A percentile compares a stretch with the other conserved stretches of the same genome.
Evolutionary conservation across 805 yeast genomes (phyloP).

Genomic region (Yarrowia keelungensis): DNA sequence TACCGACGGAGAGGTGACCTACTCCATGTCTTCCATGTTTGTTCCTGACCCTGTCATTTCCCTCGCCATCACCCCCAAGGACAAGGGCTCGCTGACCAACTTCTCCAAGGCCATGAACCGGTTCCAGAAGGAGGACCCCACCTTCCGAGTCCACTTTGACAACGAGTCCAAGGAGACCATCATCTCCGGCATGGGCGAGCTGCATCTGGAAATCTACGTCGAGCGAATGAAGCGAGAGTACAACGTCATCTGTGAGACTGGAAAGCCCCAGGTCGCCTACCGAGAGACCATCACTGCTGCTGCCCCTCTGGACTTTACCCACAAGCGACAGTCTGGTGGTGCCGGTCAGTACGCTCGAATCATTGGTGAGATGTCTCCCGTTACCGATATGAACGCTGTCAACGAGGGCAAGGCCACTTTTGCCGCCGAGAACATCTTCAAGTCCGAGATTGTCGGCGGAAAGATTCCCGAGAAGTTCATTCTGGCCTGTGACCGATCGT

Average conservation of each 20-base stretch:
- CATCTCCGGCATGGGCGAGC: conserved; percentile 97
- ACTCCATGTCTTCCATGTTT: conserved; percentile 96
- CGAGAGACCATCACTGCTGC: conserved; percentile 85
- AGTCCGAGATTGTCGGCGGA: conserved; percentile 93
- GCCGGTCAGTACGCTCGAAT: conserved; percentile 99
- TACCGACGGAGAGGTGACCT: conserved; percentile 78
- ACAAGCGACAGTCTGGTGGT: conserved; percentile 99
- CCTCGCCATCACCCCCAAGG: conserved; percentile 83
- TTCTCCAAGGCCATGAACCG: conserved; percentile 97
- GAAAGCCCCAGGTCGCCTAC: conserved; percentile 97
- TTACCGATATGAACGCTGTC: conserved; percentile 50
- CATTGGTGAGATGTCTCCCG: conserved; percentile 76
- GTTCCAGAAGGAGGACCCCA: conserved; percentile 98
- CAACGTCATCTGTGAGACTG: conserved; percentile 92
- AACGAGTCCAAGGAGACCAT: conserved; percentile 91
- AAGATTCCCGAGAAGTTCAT: conserved; percentile 94
- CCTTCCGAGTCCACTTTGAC: conserved; percentile 92
- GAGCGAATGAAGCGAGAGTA: conserved; percentile 98
- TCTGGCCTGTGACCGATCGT: conserved; percentile 93
- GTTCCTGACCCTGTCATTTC: conserved; percentile 99
- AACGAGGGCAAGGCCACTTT: conserved; percentile 49
- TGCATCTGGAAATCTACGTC: conserved; percentile 95
- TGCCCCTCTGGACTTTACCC: conserved; percentile 87
- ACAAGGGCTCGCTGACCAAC: conserved; percentile 77
- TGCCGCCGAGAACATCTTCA: conserved; percentile 64